Conservation (phyloP, 192 early-diverging fungal genomes). For the Rhizophlyctis rosea region DNA sequence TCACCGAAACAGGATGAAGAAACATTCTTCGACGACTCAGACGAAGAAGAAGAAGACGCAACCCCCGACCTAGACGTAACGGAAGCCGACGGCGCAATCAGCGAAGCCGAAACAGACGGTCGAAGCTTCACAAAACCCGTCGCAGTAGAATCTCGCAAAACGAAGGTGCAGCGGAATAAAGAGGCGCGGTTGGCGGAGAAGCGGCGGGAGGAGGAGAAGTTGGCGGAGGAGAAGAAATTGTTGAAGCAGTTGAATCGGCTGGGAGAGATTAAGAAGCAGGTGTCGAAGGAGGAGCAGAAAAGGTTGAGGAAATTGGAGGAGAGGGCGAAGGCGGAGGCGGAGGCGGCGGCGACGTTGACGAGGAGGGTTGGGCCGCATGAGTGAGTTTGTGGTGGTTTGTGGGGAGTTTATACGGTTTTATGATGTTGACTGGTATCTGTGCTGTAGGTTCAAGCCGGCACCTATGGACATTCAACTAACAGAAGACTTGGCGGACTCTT, state of each 20-base stretch:
- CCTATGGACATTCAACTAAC: conserved; percentile 48
- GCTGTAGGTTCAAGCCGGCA: conserved; percentile 27
- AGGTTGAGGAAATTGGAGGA: not conserved
- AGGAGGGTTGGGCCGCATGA: conserved; percentile 28
- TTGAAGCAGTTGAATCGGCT: conserved; percentile 21
- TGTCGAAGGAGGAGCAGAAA: conserved; percentile 26
- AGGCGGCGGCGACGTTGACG: conserved; percentile 15
- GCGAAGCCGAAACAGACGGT: not conserved
- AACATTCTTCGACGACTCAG: conserved; percentile 36
- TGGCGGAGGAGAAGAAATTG: conserved; percentile 14
- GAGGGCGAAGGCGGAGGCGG: conserved; percentile 10
- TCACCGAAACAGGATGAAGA: conserved; percentile 36
- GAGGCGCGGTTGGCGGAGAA: conserved; percentile 7
- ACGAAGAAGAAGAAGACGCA: conserved; percentile 28
- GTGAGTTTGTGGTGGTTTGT: conserved; percentile 10
- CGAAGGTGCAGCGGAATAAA: conserved; percentile 32
- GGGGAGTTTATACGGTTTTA: not conserved
- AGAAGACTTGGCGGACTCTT: conserved; percentile 45
- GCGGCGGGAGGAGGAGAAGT: conserved; percentile 26
- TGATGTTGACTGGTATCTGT: conserved; percentile 3
- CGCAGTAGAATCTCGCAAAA: conserved; percentile 22
- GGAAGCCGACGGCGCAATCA: not conserved
- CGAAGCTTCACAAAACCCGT: conserved; percentile 5
- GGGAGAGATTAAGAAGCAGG: conserved; percentile 27
- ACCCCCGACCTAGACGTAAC: conserved; percentile 2